These are phyloP conservation scores for Amanita inopinata DNA, from an alignment of 768 basidiomycete genomes.

Conservation along the genomic window DNA sequence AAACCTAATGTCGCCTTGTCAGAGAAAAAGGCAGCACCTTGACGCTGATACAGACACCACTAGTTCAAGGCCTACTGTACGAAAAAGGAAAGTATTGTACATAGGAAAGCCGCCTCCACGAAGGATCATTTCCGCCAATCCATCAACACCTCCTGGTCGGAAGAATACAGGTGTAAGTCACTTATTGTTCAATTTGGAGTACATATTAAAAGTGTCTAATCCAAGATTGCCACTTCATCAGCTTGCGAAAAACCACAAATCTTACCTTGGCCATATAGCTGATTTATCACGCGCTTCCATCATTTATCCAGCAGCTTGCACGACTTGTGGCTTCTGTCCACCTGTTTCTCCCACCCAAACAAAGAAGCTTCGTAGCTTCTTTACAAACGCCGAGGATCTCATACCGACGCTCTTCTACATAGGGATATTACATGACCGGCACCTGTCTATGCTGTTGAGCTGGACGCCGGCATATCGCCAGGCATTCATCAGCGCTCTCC, in stretches of 20 bases:
- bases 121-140: background rate
- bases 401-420: constrained; percentile 1
- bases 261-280: too few species aligned
- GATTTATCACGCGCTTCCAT: background rate
- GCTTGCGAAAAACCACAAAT: background rate
- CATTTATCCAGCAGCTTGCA: constrained; percentile 5
- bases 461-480: background rate
- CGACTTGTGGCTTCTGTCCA: constrained; percentile 6
- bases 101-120: background rate
- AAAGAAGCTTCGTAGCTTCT: background rate
- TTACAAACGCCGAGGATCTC: constrained; percentile 7
- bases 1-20: background rate
- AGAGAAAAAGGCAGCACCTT: background rate
- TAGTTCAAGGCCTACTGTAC: background rate
- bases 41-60: background rate
- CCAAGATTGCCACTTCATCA: background rate
- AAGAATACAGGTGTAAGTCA: too few species aligned
- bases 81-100: constrained; percentile 1
- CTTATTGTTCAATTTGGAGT: background rate
- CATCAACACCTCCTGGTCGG: background rate
- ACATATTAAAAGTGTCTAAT: background rate
- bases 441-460: constrained; percentile 9
- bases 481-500: constrained; percentile 1
- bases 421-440: constrained; percentile 11
- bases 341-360: constrained; percentile 1